Percentiles rank a stretch among this genome's conserved stretches.
Evolutionary conservation across 2,329 filamentous ascomycete species (phyloP).

Genomic region (Fusarium sp.): DNA sequence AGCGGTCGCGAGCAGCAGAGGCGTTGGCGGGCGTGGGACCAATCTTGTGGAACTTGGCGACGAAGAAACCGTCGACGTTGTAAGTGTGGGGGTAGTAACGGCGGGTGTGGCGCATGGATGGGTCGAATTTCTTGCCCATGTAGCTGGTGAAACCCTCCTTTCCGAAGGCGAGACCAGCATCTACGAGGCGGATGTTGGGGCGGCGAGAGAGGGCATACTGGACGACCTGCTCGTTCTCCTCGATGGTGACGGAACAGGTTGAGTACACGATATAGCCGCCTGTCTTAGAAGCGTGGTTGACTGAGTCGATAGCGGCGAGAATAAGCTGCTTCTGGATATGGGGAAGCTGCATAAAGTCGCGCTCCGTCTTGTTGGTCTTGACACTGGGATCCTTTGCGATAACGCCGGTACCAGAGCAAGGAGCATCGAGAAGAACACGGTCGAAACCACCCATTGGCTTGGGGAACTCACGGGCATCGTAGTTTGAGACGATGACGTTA

Average conservation of each 20-base stretch:
- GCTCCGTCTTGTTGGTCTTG: conserved; percentile 98
- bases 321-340: conserved; percentile 96
- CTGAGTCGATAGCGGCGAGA: conserved; percentile 93
- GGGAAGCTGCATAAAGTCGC: conserved; percentile 92
- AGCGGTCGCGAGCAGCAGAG: conserved; percentile 52
- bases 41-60: conserved; percentile 96
- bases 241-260: conserved; percentile 93
- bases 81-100: conserved; percentile 92
- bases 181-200: conserved; percentile 93
- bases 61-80: conserved; percentile 98
- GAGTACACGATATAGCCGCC: conserved; percentile 98
- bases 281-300: conserved; percentile 91
- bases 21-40: conserved; percentile 78
- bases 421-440: conserved; percentile 92
- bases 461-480: conserved; percentile 94
- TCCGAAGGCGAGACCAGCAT: conserved; percentile 91
- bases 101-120: conserved; percentile 84
- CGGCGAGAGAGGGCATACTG: conserved; percentile 93
- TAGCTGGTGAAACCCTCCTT: conserved; percentile 93
- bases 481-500: conserved; percentile 95
- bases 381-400: conserved; percentile 97
- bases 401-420: conserved; percentile 96
- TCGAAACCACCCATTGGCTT: conserved; percentile 97
- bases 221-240: conserved; percentile 92
- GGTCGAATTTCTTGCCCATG: conserved; percentile 92